These are phyloP conservation scores for Moesziomyces sp. DNA, from an alignment of 1,284 basidiomycete genomes.

Conservation along the genomic window DNA sequence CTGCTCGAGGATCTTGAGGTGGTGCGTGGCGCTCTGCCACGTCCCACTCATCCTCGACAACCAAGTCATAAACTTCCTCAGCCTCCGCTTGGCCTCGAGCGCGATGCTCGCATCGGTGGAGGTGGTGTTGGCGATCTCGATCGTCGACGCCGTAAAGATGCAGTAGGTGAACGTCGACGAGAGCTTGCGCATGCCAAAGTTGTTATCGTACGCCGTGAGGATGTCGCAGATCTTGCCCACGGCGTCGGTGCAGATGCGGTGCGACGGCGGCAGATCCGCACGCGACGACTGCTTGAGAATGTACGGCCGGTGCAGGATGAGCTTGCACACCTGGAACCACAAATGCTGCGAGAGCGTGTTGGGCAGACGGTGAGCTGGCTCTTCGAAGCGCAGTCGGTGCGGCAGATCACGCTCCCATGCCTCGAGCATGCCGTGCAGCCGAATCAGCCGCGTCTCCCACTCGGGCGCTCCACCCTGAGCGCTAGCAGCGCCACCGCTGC, in stretches of 20 bases:
- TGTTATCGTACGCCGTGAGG: constrained; percentile 45
- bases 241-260: constrained; percentile 53
- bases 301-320: constrained; percentile 53
- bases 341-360: constrained; percentile 39
- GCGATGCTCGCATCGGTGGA: constrained; percentile 37
- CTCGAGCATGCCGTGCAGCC: constrained; percentile 30
- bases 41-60: constrained; percentile 44
- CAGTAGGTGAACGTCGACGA: constrained; percentile 52
- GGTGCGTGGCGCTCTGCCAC: constrained; percentile 43
- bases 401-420: constrained; percentile 34
- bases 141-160: constrained; percentile 57
- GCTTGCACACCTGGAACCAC: constrained; percentile 47
- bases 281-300: constrained; percentile 51
- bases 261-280: constrained; percentile 43
- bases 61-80: constrained; percentile 50
- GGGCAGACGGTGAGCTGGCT: constrained; percentile 38
- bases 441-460: constrained; percentile 31
- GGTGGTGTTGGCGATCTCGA: constrained; percentile 59
- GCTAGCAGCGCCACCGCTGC: too few relatives aligned
- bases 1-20: constrained; percentile 50
- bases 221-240: constrained; percentile 47
- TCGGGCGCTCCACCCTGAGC: constrained; percentile 11
- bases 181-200: constrained; percentile 51
- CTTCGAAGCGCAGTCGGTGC: constrained; percentile 34
- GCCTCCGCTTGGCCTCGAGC: constrained; percentile 45